Base-by-base conservation (phyloP, 257 asterid genomes). In the Penstemon newberryi region DNA sequence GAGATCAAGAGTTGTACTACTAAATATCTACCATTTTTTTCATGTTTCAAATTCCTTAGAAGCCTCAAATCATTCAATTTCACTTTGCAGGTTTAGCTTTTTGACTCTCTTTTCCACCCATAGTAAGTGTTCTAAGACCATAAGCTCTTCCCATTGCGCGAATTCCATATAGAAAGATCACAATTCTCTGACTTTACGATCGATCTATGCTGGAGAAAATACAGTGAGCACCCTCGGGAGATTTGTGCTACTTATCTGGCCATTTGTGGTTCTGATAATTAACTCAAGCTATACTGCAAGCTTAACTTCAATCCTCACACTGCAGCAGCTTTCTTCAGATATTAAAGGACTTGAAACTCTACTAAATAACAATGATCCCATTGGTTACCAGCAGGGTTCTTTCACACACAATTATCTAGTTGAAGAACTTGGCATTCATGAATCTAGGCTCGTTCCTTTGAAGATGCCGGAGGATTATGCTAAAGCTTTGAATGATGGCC, bases 251-350 rank as follows among this genome's bases (percentile, higher is more conserved):
- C 59, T 78, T 50, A 79, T 83, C 18, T 86, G 92, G 87, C 80
- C 83, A 3, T 86, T 86, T 73, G 79, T 78, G 54, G 80, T 83
- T 55, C 64, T 86, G 63, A 86, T 86, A 47, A 72, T 86, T 37
- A 77, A 81, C 49, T 86, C 89, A 45, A 86, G 89, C 77, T 86
- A 85, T 72, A 85, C 89, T 12, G 87, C 91, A 3, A 85, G 87
- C 73, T 77, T 85, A 77, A 85, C 91, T n/a, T 83, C 88, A 36
- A 81, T 85, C 77, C 81, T 85, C 10, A 85, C 91, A 4, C 83
- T 81, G 3, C 87, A 81, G 56, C 89, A 77, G 69, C 45, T 76
- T 3, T 25, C 33, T 25, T 25, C 33, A 1, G 33, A 25, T 25
- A 79, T 84, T 60, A 84, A 72, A 4, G 87, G 89, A 19, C 79